Conservation (phyloP, 2,329 filamentous ascomycete genomes). For the Ceratocystiopsis minuta region DNA sequence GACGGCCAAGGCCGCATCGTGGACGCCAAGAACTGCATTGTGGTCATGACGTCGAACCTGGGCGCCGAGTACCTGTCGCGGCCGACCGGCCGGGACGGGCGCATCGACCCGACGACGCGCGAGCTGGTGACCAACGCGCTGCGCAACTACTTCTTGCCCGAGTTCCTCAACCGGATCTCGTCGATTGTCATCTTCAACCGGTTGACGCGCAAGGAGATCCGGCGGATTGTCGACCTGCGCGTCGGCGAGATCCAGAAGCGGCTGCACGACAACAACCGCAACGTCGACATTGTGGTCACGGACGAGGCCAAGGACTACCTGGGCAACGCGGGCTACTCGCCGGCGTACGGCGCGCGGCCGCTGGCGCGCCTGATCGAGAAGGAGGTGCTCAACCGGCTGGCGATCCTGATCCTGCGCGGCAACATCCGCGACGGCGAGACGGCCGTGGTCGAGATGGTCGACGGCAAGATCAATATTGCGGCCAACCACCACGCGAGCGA, state of each 20-base stretch:
- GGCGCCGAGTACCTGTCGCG: conserved; percentile 86
- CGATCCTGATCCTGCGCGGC: conserved; percentile 76
- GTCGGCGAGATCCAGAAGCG: conserved; percentile 81
- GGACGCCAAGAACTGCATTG: conserved; percentile 94
- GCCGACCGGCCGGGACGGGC: conserved; percentile 59
- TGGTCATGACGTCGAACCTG: conserved; percentile 97
- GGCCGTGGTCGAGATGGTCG: conserved; percentile 60
- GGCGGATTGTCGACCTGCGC: conserved; percentile 86
- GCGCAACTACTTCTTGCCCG: conserved; percentile 90
- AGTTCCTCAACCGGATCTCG: conserved; percentile 96
- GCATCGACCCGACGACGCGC: conserved; percentile 66
- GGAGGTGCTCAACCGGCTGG: conserved; percentile 85
- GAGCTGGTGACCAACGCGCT: conserved; percentile 84
- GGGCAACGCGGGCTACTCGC: conserved; percentile 79
- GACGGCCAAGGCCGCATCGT: conserved; percentile 91
- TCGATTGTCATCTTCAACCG: conserved; percentile 97
- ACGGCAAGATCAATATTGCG: conserved; percentile 63
- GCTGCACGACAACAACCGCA: conserved; percentile 66
- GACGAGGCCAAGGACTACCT: conserved; percentile 86
- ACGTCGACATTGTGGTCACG: conserved; percentile 67
- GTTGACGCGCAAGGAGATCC: conserved; percentile 73
- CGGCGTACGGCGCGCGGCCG: conserved; percentile 83
- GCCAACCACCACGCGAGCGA: conserved; percentile 59
- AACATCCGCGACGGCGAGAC: conserved; percentile 70
- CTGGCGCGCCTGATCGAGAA: conserved; percentile 84